Evolutionary conservation across 2,329 filamentous ascomycete genomes (phyloP).

Genomic region (Diplodia corticola): DNA sequence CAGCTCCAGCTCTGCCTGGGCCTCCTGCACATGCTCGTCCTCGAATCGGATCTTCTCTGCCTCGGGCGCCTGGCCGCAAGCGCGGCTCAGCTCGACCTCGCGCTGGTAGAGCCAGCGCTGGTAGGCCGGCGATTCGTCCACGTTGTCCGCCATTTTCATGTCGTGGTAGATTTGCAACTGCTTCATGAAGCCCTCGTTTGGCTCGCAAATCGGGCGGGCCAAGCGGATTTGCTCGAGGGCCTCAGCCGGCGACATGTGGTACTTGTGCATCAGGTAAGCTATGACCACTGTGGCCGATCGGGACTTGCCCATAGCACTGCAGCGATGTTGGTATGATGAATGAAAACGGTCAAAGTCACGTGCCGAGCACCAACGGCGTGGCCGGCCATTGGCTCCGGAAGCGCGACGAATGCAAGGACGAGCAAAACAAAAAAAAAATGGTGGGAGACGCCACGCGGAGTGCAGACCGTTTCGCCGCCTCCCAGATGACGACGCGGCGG

Average conservation of each 20-base stretch:
- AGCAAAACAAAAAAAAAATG: not conserved
- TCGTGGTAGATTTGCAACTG: constrained; percentile 85
- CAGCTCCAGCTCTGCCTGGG: constrained; percentile 58
- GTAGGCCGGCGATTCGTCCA: constrained; percentile 72
- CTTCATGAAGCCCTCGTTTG: constrained; percentile 87
- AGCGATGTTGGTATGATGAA: constrained; percentile 30
- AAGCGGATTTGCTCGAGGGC: constrained; percentile 71
- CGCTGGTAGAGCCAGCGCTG: constrained; percentile 73
- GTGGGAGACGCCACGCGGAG: constrained; percentile 2
- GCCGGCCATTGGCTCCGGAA: not conserved
- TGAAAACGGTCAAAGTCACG: constrained; percentile 13
- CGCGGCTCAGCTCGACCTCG: constrained; percentile 66
- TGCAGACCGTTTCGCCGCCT: constrained; percentile 4
- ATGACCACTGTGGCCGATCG: constrained; percentile 82
- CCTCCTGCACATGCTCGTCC: constrained; percentile 56
- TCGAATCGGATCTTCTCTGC: constrained; percentile 76
- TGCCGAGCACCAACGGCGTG: not conserved
- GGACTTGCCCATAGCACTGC: constrained; percentile 93
- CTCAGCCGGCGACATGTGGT: constrained; percentile 55
- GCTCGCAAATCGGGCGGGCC: constrained; percentile 76
- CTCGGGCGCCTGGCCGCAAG: constrained; percentile 76
- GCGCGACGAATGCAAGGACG: not conserved
- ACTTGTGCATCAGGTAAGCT: constrained; percentile 74
- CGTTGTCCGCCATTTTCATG: constrained; percentile 74
- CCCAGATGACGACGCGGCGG: not conserved